Conservation (phyloP, 2,329 filamentous ascomycete species). For the Fusarium albidum region DNA sequence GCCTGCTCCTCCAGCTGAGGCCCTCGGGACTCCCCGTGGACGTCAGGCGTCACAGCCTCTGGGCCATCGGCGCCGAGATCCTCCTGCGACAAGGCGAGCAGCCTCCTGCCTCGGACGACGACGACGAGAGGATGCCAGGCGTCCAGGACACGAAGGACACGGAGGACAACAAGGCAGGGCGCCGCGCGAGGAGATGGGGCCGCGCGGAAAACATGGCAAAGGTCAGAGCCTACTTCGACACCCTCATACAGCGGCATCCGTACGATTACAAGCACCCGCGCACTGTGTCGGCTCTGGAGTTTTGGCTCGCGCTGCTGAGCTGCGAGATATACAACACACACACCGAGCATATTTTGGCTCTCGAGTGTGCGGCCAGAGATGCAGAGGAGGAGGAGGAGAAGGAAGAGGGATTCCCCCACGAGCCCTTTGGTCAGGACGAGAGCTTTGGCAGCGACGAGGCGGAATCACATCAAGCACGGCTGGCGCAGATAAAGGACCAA, state of each 20-base stretch:
- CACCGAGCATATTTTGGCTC: constrained; percentile 60
- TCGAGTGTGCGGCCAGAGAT: constrained; percentile 47
- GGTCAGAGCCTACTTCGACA: constrained; percentile 74
- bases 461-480: constrained; percentile 24
- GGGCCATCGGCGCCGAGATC: constrained; percentile 87
- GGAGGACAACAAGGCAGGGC: neutral
- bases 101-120: constrained; percentile 24
- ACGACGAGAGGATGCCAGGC: neutral
- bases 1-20: constrained; percentile 70
- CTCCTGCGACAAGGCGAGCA: constrained; percentile 69
- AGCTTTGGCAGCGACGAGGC: constrained; percentile 32
- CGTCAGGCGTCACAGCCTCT: constrained; percentile 73
- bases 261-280: constrained; percentile 69
- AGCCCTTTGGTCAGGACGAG: constrained; percentile 28
- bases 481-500: constrained; percentile 45
- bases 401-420: constrained; percentile 21
- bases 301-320: constrained; percentile 82
- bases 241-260: constrained; percentile 79
- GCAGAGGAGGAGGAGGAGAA: too few species aligned
- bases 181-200: constrained; percentile 48
- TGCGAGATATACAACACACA: constrained; percentile 82
- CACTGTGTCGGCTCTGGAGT: constrained; percentile 72
- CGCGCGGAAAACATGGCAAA: constrained; percentile 54
- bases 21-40: constrained; percentile 62
- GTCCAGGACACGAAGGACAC: neutral